A percentile compares a stretch with the other conserved stretches of the same genome.
Conservation (phyloP, 2,329 filamentous ascomycete species). For the Teratosphaeria pseudoeucalypti region DNA sequence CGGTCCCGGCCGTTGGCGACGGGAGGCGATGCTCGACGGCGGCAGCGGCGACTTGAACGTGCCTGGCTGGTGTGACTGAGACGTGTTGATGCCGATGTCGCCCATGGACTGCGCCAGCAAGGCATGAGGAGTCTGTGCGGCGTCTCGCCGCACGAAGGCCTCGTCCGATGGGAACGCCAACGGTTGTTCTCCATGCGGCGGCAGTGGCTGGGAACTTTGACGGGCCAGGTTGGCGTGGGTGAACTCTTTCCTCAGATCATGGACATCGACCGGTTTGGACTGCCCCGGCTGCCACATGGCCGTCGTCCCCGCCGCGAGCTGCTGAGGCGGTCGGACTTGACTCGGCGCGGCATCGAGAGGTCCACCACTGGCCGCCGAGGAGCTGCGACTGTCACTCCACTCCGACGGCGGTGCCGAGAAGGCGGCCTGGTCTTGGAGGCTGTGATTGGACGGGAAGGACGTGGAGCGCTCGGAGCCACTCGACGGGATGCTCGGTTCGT, state of each 20-base stretch:
- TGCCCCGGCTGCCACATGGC: conserved; percentile 28
- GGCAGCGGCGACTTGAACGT: conserved; percentile 28
- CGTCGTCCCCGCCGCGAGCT: conserved; percentile 5
- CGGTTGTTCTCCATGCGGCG: conserved; percentile 19
- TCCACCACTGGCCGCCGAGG: conserved; percentile 15
- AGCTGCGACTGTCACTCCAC: conserved; percentile 24
- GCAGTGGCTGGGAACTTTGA: conserved; percentile 9
- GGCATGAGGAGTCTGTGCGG: conserved; percentile 19
- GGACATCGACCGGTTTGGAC: conserved; percentile 26
- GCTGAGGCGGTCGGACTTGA: conserved; percentile 7
- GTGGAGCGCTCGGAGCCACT: conserved; percentile 17
- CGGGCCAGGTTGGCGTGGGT: conserved; percentile 16
- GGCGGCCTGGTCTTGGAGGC: conserved; percentile 13
- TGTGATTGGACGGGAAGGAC: conserved; percentile 14
- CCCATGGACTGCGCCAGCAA: conserved; percentile 27
- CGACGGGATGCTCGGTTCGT: conserved; percentile 20
- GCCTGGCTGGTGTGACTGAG: conserved; percentile 18
- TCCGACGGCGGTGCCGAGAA: conserved; percentile 20
- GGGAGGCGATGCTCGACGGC: conserved; percentile 30
- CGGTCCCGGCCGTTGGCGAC: conserved; percentile 30
- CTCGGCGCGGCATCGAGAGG: conserved; percentile 7
- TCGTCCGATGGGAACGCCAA: conserved; percentile 24
- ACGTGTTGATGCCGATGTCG: conserved; percentile 24
- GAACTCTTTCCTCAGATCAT: conserved; percentile 24
- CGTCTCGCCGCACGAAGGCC: conserved; percentile 20